These are phyloP conservation scores for Paecilomyces sp. DNA, from an alignment of 2,329 filamentous ascomycete genomes.

Conservation along the genomic window DNA sequence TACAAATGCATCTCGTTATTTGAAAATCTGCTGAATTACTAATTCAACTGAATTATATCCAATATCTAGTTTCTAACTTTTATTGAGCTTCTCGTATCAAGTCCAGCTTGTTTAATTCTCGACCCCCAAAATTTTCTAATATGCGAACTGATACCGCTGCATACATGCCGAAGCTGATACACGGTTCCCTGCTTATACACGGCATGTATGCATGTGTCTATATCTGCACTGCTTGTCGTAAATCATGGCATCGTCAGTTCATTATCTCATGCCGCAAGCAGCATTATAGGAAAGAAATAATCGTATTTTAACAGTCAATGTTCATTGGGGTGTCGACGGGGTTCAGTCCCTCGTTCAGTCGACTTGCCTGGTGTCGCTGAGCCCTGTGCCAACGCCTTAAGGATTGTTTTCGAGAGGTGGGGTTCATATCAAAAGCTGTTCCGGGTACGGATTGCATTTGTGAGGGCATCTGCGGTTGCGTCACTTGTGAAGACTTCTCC, in stretches of 20 bases:
- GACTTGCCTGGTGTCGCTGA: neutral
- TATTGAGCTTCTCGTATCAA: no score
- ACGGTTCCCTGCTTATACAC: neutral
- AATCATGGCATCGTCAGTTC: neutral
- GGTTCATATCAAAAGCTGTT: neutral
- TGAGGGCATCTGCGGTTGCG: neutral
- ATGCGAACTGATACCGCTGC: neutral
- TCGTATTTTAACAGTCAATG: neutral
- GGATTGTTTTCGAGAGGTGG: neutral
- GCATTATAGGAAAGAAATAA: neutral
- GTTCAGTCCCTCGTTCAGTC: neutral
- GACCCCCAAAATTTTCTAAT: neutral
- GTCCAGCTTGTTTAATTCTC: neutral
- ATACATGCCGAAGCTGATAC: neutral
- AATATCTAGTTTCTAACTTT: no score
- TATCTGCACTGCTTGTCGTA: neutral
- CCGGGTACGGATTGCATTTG: neutral
- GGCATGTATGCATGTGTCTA: neutral
- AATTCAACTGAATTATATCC: no score
- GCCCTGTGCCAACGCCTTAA: neutral
- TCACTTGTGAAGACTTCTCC: neutral
- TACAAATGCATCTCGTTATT: neutral
- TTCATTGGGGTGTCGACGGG: neutral
- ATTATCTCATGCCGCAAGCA: neutral
- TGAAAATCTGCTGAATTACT: neutral